A percentile compares a stretch with the other conserved stretches of the same genome.
Evolutionary conservation across 805 yeast species (phyloP).

Genomic region (Candida coquimbonensis): DNA sequence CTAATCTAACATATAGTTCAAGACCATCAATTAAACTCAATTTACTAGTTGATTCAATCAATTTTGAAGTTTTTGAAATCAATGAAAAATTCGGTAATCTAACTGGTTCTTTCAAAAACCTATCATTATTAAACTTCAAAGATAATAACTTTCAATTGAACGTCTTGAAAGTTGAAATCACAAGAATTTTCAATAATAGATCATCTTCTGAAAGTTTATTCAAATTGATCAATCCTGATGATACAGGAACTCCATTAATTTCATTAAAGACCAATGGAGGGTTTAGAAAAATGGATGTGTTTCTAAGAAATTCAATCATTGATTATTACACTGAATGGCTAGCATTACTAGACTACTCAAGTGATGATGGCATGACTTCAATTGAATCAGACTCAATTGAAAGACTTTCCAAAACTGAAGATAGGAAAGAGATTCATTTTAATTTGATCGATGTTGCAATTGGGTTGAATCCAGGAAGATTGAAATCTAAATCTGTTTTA

Average conservation of each 20-base stretch:
- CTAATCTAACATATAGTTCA: slow-evolving; percentile 14
- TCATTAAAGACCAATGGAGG: slow-evolving; percentile 29
- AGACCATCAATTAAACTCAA: slow-evolving; percentile 12
- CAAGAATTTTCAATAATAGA: slow-evolving; percentile 6
- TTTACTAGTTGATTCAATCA: slow-evolving; percentile 8
- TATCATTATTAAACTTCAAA: slow-evolving; percentile 9
- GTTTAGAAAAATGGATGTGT: slow-evolving; percentile 32
- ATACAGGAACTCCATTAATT: slow-evolving; percentile 32
- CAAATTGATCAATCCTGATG: slow-evolving; percentile 27
- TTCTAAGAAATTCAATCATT: slow-evolving; percentile 39
- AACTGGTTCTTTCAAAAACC: slow-evolving; percentile 11
- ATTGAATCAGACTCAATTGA: slow-evolving; percentile 6
- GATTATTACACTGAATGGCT: slow-evolving; percentile 62
- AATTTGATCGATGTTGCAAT: slow-evolving; percentile 45
- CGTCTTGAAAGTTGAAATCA: slow-evolving; percentile 7
- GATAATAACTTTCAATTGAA: slow-evolving; percentile 17
- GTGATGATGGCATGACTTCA: neutral
- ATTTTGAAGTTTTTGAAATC: slow-evolving; percentile 15
- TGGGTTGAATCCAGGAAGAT: slow-evolving; percentile 56
- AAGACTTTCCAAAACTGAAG: slow-evolving; percentile 1
- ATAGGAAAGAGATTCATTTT: slow-evolving; percentile 13
- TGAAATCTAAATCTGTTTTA: slow-evolving; percentile 47
- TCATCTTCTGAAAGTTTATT: slow-evolving; percentile 25
- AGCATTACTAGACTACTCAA: slow-evolving; percentile 29
- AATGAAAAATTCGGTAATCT: slow-evolving; percentile 29